Percentiles rank a stretch among this genome's conserved stretches.
Evolutionary conservation across 345 rosid genomes (phyloP).

Genomic region (Citropsis articulata): DNA sequence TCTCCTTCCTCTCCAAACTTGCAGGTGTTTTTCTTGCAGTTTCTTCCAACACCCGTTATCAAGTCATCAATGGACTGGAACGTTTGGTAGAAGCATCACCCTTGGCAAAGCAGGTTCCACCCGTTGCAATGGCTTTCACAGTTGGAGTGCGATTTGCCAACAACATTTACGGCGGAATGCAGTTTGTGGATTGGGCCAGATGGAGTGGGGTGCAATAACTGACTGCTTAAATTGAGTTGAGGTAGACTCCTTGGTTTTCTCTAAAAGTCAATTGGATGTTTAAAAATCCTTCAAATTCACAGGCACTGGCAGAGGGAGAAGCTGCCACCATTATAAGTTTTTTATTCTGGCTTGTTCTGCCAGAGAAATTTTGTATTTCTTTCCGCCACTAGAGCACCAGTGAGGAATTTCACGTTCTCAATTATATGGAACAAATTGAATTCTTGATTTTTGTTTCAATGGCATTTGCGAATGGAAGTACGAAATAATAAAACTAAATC

Average conservation of each 20-base stretch:
- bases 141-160: constrained; percentile 84
- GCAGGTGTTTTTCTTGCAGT: constrained; percentile 74
- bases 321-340: not conserved
- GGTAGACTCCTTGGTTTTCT: not conserved
- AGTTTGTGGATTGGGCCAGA: constrained; percentile 92
- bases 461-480: not conserved
- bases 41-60: constrained; percentile 88
- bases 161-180: constrained; percentile 87
- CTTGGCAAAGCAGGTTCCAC: constrained; percentile 64
- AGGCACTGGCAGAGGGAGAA: not conserved
- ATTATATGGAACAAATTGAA: not conserved
- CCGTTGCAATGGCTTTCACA: constrained; percentile 77
- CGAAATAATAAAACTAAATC: no score
- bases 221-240: not conserved
- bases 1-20: not conserved
- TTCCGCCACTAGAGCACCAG: not conserved
- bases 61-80: constrained; percentile 74
- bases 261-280: not conserved
- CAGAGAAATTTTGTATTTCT: not conserved
- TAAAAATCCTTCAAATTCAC: not conserved
- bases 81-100: constrained; percentile 73
- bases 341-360: not conserved
- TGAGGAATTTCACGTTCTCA: not conserved
- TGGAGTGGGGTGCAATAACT: constrained; percentile 58
- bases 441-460: not conserved